These are phyloP conservation scores for Hylodesmum podocarpum DNA, from an alignment of 306 rosid species.

Conservation along the genomic window DNA sequence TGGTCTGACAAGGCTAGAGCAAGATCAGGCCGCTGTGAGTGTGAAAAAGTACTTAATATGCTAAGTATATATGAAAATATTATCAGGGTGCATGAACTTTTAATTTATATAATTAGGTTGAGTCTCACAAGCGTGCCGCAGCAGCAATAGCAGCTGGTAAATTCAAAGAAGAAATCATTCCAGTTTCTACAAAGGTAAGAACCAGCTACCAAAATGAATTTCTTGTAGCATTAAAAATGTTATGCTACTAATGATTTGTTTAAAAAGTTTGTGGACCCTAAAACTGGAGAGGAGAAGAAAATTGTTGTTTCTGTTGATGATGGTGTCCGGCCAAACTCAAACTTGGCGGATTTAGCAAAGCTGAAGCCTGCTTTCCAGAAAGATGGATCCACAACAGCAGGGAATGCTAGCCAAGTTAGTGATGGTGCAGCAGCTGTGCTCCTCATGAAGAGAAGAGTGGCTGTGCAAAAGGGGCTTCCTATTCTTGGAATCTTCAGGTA, in stretches of 20 bases:
- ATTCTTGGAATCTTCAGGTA: slow-evolving; percentile 86
- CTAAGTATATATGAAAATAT: background rate
- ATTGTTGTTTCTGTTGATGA: slow-evolving; percentile 74
- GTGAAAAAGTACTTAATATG: slow-evolving; percentile 18
- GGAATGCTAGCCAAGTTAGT: slow-evolving; percentile 92
- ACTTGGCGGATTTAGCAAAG: slow-evolving; percentile 64
- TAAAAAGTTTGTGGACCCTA: slow-evolving; percentile 71
- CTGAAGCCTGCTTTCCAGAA: slow-evolving; percentile 79
- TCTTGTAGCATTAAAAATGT: slow-evolving; percentile 10
- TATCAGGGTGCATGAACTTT: background rate
- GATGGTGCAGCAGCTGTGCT: slow-evolving; percentile 98
- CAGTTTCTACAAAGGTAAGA: slow-evolving; percentile 77
- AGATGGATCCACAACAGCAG: slow-evolving; percentile 91
- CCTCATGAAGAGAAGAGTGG: slow-evolving; percentile 85
- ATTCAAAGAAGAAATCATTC: slow-evolving; percentile 88
- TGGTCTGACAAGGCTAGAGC: slow-evolving; percentile 85
- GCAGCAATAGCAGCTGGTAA: slow-evolving; percentile 80
- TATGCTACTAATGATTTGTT: slow-evolving; percentile 23
- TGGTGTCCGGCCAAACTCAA: slow-evolving; percentile 72
- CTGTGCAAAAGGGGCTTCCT: slow-evolving; percentile 77
- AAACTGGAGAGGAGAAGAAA: slow-evolving; percentile 75
- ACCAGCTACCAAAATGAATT: slow-evolving; percentile 25
- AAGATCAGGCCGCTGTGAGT: slow-evolving; percentile 94
- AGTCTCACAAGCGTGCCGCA: slow-evolving; percentile 88
- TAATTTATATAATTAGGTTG: slow-evolving; percentile 52